These are phyloP conservation scores for Yamadazyma friedrichii DNA, from an alignment of 1,139 yeast species.

Conservation along the genomic window DNA sequence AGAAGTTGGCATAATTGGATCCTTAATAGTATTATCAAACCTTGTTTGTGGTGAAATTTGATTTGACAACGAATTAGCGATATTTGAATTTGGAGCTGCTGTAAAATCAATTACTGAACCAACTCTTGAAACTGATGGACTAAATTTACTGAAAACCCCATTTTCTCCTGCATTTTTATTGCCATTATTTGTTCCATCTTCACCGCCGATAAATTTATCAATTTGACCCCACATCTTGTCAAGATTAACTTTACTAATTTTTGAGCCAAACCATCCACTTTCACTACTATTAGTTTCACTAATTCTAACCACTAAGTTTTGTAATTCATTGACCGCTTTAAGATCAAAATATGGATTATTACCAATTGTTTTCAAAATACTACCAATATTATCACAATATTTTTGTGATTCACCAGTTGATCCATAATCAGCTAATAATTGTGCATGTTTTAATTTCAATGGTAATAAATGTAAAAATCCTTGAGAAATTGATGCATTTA, in stretches of 20 bases:
- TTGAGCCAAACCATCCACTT: conserved; percentile 60
- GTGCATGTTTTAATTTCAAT: conserved; percentile 62
- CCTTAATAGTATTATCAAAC: conserved; percentile 1
- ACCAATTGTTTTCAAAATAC: conserved; percentile 41
- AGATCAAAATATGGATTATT: conserved; percentile 41
- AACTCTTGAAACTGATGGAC: conserved; percentile 59
- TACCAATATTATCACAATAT: conserved; percentile 53
- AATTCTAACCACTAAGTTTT: conserved; percentile 41
- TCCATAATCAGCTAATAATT: conserved; percentile 64
- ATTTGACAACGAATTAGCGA: neutral
- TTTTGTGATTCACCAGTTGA: conserved; percentile 53
- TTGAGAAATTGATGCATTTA: conserved; percentile 10
- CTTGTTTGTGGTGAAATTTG: conserved; percentile 5
- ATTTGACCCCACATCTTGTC: conserved; percentile 87
- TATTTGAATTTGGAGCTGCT: conserved; percentile 10
- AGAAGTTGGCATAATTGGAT: conserved; percentile 1
- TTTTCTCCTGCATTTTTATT: conserved; percentile 23
- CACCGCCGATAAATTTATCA: conserved; percentile 92
- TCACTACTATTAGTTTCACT: conserved; percentile 42
- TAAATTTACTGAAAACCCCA: conserved; percentile 68
- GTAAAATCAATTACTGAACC: conserved; percentile 48
- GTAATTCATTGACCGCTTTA: conserved; percentile 34
- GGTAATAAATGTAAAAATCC: conserved; percentile 56
- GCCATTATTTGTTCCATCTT: conserved; percentile 38
- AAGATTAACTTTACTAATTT: conserved; percentile 70